Evolutionary conservation across 2,329 filamentous ascomycete species (phyloP), one percentile per base, ranked within the genome.

Genomic region (Thermomyces lanuginosus): DNA sequence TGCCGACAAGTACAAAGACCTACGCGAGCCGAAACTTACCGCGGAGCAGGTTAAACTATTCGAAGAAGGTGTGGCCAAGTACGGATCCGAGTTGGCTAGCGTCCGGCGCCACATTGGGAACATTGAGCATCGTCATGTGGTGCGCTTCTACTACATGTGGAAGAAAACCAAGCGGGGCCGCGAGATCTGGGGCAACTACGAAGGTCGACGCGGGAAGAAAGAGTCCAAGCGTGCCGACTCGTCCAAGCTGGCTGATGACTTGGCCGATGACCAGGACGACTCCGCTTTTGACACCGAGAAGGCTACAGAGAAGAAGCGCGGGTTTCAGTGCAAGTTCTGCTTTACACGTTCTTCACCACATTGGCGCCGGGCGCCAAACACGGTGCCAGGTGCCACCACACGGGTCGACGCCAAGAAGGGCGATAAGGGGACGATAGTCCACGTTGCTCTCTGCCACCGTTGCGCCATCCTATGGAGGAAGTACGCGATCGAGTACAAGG

Each of bases 61-160:
- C 42, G 89, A 93, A 45, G 84, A 93, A 46, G 89, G 71, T 21
- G 80, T 98, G 7, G 60, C 69, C 24, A 92, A 89, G 47, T 92
- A 76, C 45, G 89, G 89, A 12, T 93, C 86, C 0, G 89, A 98
- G 53, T 72, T 92, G 42, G 69, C 81, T 38, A 67, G 69, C 24
- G 76, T 95, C 33, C 82, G 75, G 37, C 74, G 78, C 39, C 79
- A 92, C 49, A 80, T 93, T 43, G 55, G 56, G n/a, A 80, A 76
- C 0, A 71, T 89, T 39, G 72, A 70, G 21, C 73, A 83, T 35
- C 73, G 76, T 26, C 71, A 81, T 32, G 76, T 93, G 35, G 82
- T 92, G 14, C 78, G 89, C 3, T 91, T 79, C 47, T 98, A 95
- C 54, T 98, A 98, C 49, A 80, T 80, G 38, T 98, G 89, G 89